A percentile compares a stretch with the other conserved stretches of the same genome.
These are phyloP conservation scores for Gaertneriomyces sp. DNA, from an alignment of 192 early-diverging fungal species.

Conservation along the genomic window DNA sequence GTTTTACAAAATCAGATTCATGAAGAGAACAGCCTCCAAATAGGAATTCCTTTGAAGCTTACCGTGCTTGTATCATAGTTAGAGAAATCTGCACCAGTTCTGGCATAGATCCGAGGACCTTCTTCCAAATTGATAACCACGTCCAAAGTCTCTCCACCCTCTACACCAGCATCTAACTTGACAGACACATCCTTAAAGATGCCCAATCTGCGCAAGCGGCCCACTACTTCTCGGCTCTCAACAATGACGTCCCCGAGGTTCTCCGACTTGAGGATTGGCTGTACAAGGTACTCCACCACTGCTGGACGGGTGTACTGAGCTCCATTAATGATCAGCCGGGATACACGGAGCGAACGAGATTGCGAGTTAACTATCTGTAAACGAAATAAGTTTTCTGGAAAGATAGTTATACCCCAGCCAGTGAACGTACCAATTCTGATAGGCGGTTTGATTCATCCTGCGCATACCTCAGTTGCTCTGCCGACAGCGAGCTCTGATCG, in stretches of 20 bases:
- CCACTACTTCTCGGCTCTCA: constrained; percentile 50
- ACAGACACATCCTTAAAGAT: constrained; percentile 69
- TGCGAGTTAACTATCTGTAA: constrained; percentile 27
- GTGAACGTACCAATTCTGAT: neutral
- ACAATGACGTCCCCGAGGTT: constrained; percentile 64
- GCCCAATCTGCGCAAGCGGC: constrained; percentile 58
- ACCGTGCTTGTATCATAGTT: constrained; percentile 86
- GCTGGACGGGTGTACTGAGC: constrained; percentile 27
- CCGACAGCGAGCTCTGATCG: too few species aligned
- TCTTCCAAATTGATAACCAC: constrained; percentile 72
- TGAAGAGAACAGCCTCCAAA: neutral
- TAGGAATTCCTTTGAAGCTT: constrained; percentile 1
- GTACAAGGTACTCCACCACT: constrained; percentile 28
- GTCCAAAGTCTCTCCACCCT: constrained; percentile 54
- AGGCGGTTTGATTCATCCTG: neutral
- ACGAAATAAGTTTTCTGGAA: neutral
- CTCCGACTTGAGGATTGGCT: constrained; percentile 31
- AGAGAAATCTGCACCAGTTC: constrained; percentile 86
- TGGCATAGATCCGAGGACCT: constrained; percentile 65
- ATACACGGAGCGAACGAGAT: constrained; percentile 20
- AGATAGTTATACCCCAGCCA: neutral
- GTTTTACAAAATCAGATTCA: neutral
- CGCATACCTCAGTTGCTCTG: too few species aligned
- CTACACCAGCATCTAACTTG: constrained; percentile 56
- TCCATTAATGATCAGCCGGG: constrained; percentile 34